Percentiles rank a stretch among this genome's conserved stretches.
These are phyloP conservation scores for Boletus tylopilopsis DNA, from an alignment of 768 basidiomycete species.

Conservation along the genomic window DNA sequence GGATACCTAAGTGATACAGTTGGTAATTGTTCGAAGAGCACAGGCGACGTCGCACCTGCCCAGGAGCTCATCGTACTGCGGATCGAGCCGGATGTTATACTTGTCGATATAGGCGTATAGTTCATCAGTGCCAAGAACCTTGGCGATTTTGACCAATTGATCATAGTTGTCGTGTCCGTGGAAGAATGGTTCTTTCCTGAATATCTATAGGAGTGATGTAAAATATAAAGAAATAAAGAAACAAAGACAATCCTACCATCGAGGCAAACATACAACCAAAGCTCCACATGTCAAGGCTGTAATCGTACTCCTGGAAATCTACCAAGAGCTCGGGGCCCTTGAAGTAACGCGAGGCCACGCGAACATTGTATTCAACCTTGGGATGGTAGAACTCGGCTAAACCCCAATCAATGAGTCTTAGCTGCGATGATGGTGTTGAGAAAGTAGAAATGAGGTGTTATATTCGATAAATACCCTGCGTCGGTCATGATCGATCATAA, in stretches of 20 bases:
- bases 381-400: constrained; percentile 98
- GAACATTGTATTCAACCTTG: constrained; percentile 96
- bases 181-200: constrained; percentile 99
- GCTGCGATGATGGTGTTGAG: constrained; percentile 40
- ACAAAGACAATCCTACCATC: constrained; percentile 59
- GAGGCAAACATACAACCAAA: constrained; percentile 98
- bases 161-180: constrained; percentile 99
- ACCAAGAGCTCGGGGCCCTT: constrained; percentile 96
- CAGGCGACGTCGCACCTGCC: constrained; percentile 52
- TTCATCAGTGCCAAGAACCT: constrained; percentile 96
- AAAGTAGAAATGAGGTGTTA: constrained; percentile 4
- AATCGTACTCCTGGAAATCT: constrained; percentile 98
- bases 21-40: constrained; percentile 7
- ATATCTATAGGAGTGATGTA: constrained; percentile 58
- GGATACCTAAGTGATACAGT: constrained; percentile 57
- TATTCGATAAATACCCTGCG: constrained; percentile 60
- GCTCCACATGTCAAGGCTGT: constrained; percentile 98
- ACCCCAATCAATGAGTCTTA: constrained; percentile 98
- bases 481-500: constrained; percentile 99
- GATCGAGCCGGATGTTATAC: constrained; percentile 92
- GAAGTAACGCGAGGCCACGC: constrained; percentile 96
- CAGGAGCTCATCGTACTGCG: constrained; percentile 94
- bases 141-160: constrained; percentile 96
- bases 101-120: constrained; percentile 89
- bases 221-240: neutral